A percentile compares a stretch with the other conserved stretches of the same genome.
These are phyloP conservation scores for Scenedesmus sp. DNA, from an alignment of 163 green algal species.

Conservation along the genomic window DNA sequence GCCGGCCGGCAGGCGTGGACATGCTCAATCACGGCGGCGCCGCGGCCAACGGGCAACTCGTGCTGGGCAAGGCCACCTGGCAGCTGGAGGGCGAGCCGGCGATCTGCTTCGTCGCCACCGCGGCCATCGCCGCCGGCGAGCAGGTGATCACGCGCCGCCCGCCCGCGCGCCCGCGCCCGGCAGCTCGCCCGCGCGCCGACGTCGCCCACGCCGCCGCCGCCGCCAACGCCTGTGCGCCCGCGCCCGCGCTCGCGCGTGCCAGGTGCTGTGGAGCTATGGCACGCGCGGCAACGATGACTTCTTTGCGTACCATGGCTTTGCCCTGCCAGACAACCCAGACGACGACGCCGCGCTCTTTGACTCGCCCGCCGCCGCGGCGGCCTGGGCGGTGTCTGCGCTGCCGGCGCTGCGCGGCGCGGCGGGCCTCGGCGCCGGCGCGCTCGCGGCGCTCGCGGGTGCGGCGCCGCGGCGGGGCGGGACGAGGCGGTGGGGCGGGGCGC, in stretches of 20 bases:
- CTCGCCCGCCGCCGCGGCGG: neutral
- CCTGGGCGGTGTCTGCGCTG: constrained; percentile 1
- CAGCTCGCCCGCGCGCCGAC: too few relatives aligned
- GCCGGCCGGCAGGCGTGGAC: constrained; percentile 29
- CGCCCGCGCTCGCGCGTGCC: neutral
- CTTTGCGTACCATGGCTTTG: constrained; percentile 81
- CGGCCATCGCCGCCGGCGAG: constrained; percentile 33
- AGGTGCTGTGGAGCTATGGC: constrained; percentile 68
- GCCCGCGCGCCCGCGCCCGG: too few relatives aligned
- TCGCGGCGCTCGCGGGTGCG: constrained; percentile 21
- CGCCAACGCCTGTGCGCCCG: neutral
- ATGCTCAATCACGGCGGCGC: constrained; percentile 50
- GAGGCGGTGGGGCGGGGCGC: too few relatives aligned
- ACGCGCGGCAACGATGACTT: constrained; percentile 83
- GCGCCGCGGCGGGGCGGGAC: too few relatives aligned
- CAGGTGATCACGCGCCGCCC: constrained; percentile 28
- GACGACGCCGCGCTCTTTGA: constrained; percentile 38
- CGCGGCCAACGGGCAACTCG: constrained; percentile 39
- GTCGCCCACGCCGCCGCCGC: neutral
- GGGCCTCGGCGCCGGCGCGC: neutral
- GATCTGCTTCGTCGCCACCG: constrained; percentile 41
- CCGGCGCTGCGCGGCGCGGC: neutral
- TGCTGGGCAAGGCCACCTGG: constrained; percentile 37
- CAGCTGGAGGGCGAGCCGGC: constrained; percentile 17
- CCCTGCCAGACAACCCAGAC: constrained; percentile 64